Percentiles rank a stretch among this genome's conserved stretches.
Evolutionary conservation across 345 rosid genomes (phyloP).

Genomic region (Gossypium ekmanianum): DNA sequence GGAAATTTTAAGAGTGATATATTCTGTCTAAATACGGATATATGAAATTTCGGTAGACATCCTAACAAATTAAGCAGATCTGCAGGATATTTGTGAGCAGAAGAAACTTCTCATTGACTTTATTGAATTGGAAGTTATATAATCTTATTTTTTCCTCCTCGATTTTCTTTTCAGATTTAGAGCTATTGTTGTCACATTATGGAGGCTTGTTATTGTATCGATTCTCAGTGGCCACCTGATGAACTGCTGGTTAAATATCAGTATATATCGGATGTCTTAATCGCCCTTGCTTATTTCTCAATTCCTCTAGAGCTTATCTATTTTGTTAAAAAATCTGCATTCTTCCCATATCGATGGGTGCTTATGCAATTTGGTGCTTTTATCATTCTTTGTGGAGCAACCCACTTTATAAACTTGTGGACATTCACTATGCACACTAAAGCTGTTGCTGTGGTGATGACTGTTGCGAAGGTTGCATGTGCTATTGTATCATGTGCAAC

Average conservation of each 20-base stretch:
- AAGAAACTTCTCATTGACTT: background rate
- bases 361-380: constrained; percentile 96
- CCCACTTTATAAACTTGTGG: constrained; percentile 91
- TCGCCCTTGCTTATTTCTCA: constrained; percentile 90
- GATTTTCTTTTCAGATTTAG: constrained; percentile 19
- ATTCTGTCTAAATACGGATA: background rate
- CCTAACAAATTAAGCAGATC: background rate
- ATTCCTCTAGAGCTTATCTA: constrained; percentile 84
- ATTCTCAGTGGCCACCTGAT: constrained; percentile 65
- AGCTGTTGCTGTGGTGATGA: constrained; percentile 77
- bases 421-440: constrained; percentile 75
- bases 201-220: constrained; percentile 87
- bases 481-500: constrained; percentile 88
- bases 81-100: background rate
- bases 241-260: constrained; percentile 82
- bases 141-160: background rate
- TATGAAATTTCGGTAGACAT: background rate
- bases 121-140: background rate
- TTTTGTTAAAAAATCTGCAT: constrained; percentile 80
- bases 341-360: constrained; percentile 96
- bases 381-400: constrained; percentile 90
- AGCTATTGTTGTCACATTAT: constrained; percentile 27
- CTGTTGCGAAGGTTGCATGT: constrained; percentile 73
- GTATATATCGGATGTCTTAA: constrained; percentile 82
- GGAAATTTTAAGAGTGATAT: background rate